Base-by-base conservation (phyloP, 768 basidiomycete genomes). In the Tulasnella sp. region DNA sequence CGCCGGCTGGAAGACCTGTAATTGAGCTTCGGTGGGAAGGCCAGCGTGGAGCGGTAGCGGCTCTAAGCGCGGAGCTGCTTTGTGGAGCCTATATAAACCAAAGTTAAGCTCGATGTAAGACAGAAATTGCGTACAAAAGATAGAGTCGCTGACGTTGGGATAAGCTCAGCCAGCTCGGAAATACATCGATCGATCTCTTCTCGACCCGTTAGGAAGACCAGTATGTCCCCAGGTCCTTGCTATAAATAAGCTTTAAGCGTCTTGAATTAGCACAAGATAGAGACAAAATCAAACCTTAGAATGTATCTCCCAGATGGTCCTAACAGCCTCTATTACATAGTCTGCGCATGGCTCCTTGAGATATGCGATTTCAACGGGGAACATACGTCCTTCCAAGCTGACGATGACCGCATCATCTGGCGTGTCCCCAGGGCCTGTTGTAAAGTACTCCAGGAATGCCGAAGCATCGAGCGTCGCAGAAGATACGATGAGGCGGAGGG, bases 381-480 rank as follows among this genome's bases (percentile, higher is more conserved):
- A 96, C 80, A 90, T 86, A 21, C 92, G 80, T 5, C 96, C 96
- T 70, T 98, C 93, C 31, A 98, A 73, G 67, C 87, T 89, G 64
- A 97, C 78, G 60, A 98, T 86, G 1, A 79, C 82, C 0, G 87
- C 87, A 59, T 89, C 90, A 60, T 82, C 78, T 1, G 76, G 64
- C 30, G 54, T 48, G 60, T 42, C 24, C n/a, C 76, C 74, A 17
- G 74, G 76, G 19, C 78, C 78, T 1, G 80, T 73, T 30, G 83
- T 82, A 71, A 99, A 99, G 70, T 92, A 98, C 53, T 93, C 84
- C 41, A 85, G 72, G 67, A 99, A 93, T 7, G 84, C 81, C 30
- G 80, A 78, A 21, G 94, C 94, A 68, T 99, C 96, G 24, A 99
- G 82, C 0, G 96, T 99, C 2, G 96, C 96, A 3, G 92, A 96